Conservation (phyloP, 192 early-diverging fungal species). For the Coemansia furcata region DNA sequence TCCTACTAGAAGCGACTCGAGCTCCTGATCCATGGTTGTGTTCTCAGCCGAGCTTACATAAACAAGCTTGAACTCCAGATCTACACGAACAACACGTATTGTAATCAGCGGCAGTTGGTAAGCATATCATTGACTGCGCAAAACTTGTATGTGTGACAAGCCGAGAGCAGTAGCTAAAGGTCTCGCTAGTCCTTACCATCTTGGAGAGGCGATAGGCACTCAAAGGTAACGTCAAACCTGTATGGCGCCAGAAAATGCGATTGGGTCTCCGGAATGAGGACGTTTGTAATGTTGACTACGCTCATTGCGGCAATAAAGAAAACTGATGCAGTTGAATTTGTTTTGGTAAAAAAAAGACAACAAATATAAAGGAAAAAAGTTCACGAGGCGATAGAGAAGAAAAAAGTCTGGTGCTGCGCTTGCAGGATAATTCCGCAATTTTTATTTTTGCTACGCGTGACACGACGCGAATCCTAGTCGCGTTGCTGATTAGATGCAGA, state of each 20-base stretch:
- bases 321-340: neutral
- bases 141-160: neutral
- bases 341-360: neutral
- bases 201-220: constrained; percentile 81
- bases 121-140: neutral
- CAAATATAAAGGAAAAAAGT: neutral
- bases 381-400: neutral
- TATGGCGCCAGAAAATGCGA: constrained; percentile 77
- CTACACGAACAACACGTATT: constrained; percentile 44
- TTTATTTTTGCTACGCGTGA: neutral
- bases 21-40: constrained; percentile 79
- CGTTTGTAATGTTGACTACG: constrained; percentile 76
- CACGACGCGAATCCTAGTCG: neutral
- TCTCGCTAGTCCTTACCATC: constrained; percentile 64
- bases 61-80: constrained; percentile 97
- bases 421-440: neutral
- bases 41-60: constrained; percentile 91
- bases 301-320: constrained; percentile 56
- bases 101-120: neutral
- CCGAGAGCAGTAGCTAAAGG: neutral
- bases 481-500: neutral
- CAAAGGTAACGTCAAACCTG: constrained; percentile 96
- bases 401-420: neutral
- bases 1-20: constrained; percentile 94
- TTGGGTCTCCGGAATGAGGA: constrained; percentile 68